phyloP scores from a whole-genome alignment of 2,329 filamentous ascomycete species.

The Hypoxylon sp. region DNA sequence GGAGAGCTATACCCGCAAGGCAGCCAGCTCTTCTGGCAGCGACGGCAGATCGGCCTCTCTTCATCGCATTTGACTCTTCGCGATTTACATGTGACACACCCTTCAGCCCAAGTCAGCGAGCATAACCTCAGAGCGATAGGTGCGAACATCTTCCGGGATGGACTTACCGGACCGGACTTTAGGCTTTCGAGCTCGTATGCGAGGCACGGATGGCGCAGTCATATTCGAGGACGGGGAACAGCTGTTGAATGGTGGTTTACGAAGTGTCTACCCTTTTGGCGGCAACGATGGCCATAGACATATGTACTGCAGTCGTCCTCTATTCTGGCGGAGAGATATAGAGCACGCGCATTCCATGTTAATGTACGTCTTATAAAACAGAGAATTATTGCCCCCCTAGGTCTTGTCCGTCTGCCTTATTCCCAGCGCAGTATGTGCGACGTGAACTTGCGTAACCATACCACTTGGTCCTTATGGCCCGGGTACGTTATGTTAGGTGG shows the following conservation, averaged over 20 bases:
- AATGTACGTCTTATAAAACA: slow-evolving; percentile 4
- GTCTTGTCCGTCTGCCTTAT: background rate
- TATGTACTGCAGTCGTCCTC: background rate
- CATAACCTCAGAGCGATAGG: background rate
- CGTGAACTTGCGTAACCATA: slow-evolving; percentile 6
- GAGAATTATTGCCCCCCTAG: background rate
- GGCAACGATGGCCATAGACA: background rate
- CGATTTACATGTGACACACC: slow-evolving; percentile 41
- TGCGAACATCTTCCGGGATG: background rate
- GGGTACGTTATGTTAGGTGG: background rate
- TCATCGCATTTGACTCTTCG: slow-evolving; percentile 45
- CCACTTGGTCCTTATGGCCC: background rate
- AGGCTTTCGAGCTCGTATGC: slow-evolving; percentile 37
- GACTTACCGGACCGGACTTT: slow-evolving; percentile 44
- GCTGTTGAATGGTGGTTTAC: background rate
- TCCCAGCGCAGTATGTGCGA: background rate
- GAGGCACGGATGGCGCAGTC: slow-evolving; percentile 42
- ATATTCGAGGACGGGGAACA: slow-evolving; percentile 18
- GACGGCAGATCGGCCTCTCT: slow-evolving; percentile 33
- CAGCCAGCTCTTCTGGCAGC: slow-evolving; percentile 36
- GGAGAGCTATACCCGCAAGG: slow-evolving; percentile 34
- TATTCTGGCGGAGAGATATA: background rate
- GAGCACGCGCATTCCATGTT: background rate
- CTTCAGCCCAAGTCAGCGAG: slow-evolving; percentile 22
- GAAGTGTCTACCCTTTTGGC: background rate